Base-by-base conservation (phyloP, 306 rosid species). In the Cucumis cinereus region DNA sequence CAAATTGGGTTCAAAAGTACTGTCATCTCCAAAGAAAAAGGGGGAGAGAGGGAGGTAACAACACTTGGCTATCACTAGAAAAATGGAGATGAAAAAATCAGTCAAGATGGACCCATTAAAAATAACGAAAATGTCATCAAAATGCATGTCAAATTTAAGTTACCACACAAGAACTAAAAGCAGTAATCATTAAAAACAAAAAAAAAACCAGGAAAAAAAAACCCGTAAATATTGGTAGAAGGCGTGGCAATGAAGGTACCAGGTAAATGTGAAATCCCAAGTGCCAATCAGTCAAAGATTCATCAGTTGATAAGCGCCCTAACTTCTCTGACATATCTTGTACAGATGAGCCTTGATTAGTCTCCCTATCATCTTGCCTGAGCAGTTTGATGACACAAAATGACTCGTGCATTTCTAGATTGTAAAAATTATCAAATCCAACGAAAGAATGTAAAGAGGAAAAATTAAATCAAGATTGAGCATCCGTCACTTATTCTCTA, bases 351-450 rank as follows among this genome's bases (percentile, higher is more conserved):
- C 88, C 86, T 62, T 73, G 89, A 56, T 82, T 96, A 74, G 69
- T 76, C 75, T 89, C 92, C 82, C 87, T 88, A 80, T 86, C 96
- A 81, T 92, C 97, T 86, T 90, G 96, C 92, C 99, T 94, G 93
- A 81, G 84, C 84, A 76, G 67, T 73, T 79, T 56, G 75, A 57
- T 50, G 78, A 63, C 83, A 71, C 78, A 53, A 30, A 72, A 78
- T 56, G 14, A 38, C 24, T 71, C 59, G 71, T 43, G 81, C 78
- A 70, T 83, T 40, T 49, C 59, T 33, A 47, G 40, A 13, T 49
- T 61, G 77, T 79, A 59, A 55, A 79, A 70, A 62, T 77, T 15
- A 75, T 49, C 49, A 50, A 23, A 80, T 30, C 36, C 63, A 83
- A 72, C 75, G 68, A 28, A 80, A 66, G 47, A 73, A 55, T 79